A percentile compares a stretch with the other conserved stretches of the same genome.
phyloP scores from a whole-genome alignment of 139 green algal genomes.

The Chlorella sp. region DNA sequence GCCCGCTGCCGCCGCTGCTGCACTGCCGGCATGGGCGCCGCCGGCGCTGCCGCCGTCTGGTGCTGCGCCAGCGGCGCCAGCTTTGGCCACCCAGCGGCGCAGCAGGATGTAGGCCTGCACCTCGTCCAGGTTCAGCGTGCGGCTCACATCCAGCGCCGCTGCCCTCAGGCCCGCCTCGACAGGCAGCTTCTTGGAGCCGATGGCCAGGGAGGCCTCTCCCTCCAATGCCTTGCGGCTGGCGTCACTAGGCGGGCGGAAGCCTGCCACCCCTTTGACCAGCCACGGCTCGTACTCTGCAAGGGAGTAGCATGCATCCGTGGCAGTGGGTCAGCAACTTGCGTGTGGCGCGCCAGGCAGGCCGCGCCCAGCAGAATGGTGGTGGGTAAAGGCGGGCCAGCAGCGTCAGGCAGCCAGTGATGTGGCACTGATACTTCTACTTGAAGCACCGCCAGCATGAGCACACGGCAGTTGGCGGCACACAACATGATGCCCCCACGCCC shows the following conservation, averaged over 20 bases:
- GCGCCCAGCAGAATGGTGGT: too few species aligned
- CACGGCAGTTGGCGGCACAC: too few species aligned
- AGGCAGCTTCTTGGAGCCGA: slow-evolving; percentile 35
- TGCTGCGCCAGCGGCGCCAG: neutral
- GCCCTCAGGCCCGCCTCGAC: slow-evolving; percentile 36
- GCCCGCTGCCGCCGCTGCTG: neutral
- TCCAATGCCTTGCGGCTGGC: slow-evolving; percentile 22
- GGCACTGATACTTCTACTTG: too few species aligned
- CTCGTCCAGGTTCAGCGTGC: slow-evolving; percentile 65
- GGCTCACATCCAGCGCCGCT: slow-evolving; percentile 31
- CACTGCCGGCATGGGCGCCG: neutral
- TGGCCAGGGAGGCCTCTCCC: slow-evolving; percentile 23
- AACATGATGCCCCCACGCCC: too few species aligned
- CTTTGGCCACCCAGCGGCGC: slow-evolving; percentile 59
- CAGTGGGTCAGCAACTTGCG: too few species aligned
- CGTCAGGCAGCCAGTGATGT: too few species aligned
- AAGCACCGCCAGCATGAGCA: too few species aligned
- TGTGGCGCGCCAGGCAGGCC: too few species aligned
- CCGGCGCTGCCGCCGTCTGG: neutral
- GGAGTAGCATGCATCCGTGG: too few species aligned
- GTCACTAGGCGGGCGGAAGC: slow-evolving; percentile 43
- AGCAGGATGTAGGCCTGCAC: slow-evolving; percentile 76
- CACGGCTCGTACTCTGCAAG: slow-evolving; percentile 30
- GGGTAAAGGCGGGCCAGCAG: too few species aligned
- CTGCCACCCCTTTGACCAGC: slow-evolving; percentile 29